phyloP scores from a whole-genome alignment of 2,329 filamentous ascomycete genomes.

The Stagonosporopsis tanaceti region DNA sequence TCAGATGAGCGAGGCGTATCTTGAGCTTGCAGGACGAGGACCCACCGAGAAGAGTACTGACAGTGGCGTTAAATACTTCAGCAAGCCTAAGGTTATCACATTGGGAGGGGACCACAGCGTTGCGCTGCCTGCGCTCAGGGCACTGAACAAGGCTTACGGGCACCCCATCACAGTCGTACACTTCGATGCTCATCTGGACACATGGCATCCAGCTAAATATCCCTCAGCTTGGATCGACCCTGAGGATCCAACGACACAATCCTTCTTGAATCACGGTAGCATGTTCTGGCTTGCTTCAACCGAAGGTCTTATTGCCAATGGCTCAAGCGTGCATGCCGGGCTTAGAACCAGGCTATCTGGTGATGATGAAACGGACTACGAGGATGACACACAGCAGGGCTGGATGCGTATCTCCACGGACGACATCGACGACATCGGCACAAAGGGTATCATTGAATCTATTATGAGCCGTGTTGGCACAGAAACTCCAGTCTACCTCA shows the following conservation, averaged over 20 bases:
- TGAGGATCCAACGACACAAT: conserved; percentile 65
- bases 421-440: conserved; percentile 85
- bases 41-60: conserved; percentile 46
- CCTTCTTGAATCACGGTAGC: conserved; percentile 84
- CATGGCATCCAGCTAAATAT: conserved; percentile 84
- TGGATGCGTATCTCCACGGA: conserved; percentile 84
- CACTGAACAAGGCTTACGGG: conserved; percentile 56
- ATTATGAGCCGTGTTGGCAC: conserved; percentile 78
- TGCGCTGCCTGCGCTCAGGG: conserved; percentile 59
- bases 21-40: conserved; percentile 67
- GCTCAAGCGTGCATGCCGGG: conserved; percentile 80
- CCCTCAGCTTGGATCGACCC: conserved; percentile 73
- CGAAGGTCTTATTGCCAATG: conserved; percentile 80
- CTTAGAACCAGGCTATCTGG: conserved; percentile 76
- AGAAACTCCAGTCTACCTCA: conserved; percentile 80
- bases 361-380: conserved; percentile 72
- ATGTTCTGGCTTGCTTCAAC: conserved; percentile 91
- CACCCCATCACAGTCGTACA: conserved; percentile 59
- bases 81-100: conserved; percentile 57
- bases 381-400: conserved; percentile 75
- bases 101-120: conserved; percentile 61
- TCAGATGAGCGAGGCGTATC: conserved; percentile 85
- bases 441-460: conserved; percentile 70
- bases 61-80: conserved; percentile 53
- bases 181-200: conserved; percentile 75